Conservation (phyloP, 176 grass and related monocot species). For the Puccinellia tenuiflora region DNA sequence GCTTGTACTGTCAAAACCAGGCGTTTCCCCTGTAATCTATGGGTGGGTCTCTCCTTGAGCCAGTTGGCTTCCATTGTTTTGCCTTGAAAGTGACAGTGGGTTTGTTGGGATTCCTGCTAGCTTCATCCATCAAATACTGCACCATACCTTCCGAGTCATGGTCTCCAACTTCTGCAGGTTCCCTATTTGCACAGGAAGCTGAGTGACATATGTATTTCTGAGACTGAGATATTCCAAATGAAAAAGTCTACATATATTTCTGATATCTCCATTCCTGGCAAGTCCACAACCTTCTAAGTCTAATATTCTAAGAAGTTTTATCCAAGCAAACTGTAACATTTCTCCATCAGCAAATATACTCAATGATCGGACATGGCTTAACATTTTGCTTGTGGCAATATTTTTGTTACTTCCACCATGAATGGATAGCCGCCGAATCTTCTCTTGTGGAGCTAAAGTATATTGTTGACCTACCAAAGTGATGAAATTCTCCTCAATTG, state of each 20-base stretch:
- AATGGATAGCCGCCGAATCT: constrained; percentile 27
- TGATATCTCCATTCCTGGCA: background rate
- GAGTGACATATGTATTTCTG: constrained; percentile 14
- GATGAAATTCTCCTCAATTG: constrained; percentile 36
- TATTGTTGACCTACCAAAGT: constrained; percentile 12
- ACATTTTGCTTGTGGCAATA: constrained; percentile 13
- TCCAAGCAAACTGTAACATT: constrained; percentile 22
- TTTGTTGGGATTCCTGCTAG: background rate
- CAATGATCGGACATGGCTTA: constrained; percentile 37
- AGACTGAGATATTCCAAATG: constrained; percentile 37
- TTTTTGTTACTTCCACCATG: constrained; percentile 20
- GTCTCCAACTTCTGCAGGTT: constrained; percentile 13
- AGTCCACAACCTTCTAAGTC: constrained; percentile 19
- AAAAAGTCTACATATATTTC: constrained; percentile 22
- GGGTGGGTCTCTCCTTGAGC: constrained; percentile 5
- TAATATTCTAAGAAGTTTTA: constrained; percentile 36
- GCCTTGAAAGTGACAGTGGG: background rate
- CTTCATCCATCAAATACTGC: background rate
- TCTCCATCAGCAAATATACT: constrained; percentile 28
- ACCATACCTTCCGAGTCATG: background rate
- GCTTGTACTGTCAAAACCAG: background rate
- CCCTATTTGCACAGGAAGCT: constrained; percentile 24
- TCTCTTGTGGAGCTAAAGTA: constrained; percentile 17
- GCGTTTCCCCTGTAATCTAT: constrained; percentile 1
- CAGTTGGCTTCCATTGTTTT: constrained; percentile 1